Evolutionary conservation across 2,329 filamentous ascomycete genomes (phyloP), one percentile per base, ranked within the genome.

Genomic region (Botrytis fabae): DNA sequence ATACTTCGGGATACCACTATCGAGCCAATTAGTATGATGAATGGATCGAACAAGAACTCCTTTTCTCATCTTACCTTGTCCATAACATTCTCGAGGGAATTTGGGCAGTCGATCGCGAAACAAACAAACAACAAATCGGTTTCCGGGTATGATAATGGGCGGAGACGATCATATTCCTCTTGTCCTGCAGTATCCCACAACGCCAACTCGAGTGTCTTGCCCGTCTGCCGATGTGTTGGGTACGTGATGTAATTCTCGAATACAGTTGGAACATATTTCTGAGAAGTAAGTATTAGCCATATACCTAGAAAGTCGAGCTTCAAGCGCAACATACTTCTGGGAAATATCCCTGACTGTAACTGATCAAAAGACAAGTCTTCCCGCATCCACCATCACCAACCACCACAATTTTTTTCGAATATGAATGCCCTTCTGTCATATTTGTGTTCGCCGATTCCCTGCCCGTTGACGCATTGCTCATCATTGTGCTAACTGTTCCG

Each of bases 201-300:
- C 59, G 96, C 96, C 75, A 99, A 89, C 85, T 99, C 96, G 78
- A 99, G 94, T 73, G 92, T 95, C 87, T 98, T 98, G 81, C 95
- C 95, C 20, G 92, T 93, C 62, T 91, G 89, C 76, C 91, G 90
- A 84, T 99, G 96, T 74, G 91, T 92, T 73, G 95, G 97, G 83
- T 97, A 95, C 71, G 96, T 98, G 85, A 99, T 98, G 89, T 99
- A 99, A 86, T 99, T 99, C 82, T 99, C 96, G 83, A 99, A 99
- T 70, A 99, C 96, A 2, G 96, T 99, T 6, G 96, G 96, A 59
- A 99, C 96, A 80, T 99, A 99, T 98, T 98, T 98, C 96, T 99
- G 20, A 40, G 25, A 54, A 54, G 38, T 16, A 51, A 18, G 32
- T 7, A 46, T 72, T 46, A 72, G 70, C 38, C 28, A n/a, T 35